Base-by-base conservation (phyloP, 345 rosid genomes). In the Salix dunnii region DNA sequence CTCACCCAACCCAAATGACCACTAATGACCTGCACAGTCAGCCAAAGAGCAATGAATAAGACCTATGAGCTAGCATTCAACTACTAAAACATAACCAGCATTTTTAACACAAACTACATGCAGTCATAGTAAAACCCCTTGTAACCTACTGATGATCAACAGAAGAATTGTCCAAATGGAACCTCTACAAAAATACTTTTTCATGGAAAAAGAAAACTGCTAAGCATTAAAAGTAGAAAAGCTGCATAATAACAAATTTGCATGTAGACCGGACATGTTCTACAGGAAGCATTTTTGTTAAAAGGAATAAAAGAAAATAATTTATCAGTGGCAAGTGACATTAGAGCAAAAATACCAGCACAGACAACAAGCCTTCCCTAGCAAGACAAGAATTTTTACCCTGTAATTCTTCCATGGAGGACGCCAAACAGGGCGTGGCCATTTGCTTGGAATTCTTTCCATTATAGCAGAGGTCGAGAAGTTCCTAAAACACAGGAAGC, bases 1-100 rank as follows among this genome's bases (percentile, higher is more conserved):
- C 99, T 89, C 72, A 96, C 98, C 99, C 99, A 96, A 73, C 99
- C 99, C 89, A 96, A 86, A 84, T 96, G 99, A 49, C 98, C 99
- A 65, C 94, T 91, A 79, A 96, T 91, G 75, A 91, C 96, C 93
- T 91, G 70, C 67, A 83, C 33, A 70, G 84, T 62, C 67, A 84
- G 75, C 72, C 27, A 67, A 79, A 65, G 58, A 11, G 18, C 67
- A 67, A 71, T 80, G 51, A 78, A 62, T 38, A 73, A 49, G 42
- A 69, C 49, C 61, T 62, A 28, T 36, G 23, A 30, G 21, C 55
- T 58, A 16, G 55, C 55, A 49, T 18, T 17, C 55, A 49, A 7
- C 40, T 67, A 67, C 16, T 17, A 35, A 67, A 67, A 67, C 21
- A 8, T 20, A 18, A 65, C 33, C 35, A 62, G 10, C 43, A 40